phyloP scores from a whole-genome alignment of 345 rosid genomes.

The Anastatica hierochuntica region DNA sequence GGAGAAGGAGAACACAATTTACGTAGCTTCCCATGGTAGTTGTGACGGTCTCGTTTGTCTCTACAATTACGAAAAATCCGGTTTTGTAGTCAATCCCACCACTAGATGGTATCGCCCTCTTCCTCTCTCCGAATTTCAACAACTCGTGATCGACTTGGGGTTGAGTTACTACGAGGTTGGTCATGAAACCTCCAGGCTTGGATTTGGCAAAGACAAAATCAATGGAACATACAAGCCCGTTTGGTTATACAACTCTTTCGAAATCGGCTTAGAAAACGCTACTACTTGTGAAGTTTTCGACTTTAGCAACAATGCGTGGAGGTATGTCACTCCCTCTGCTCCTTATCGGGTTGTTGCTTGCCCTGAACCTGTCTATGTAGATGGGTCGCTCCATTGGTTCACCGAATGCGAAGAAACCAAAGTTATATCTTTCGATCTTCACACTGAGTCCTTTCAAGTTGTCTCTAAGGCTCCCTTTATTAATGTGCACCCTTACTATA shows the following conservation, averaged over 20 bases:
- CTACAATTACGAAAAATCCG: background rate
- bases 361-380: background rate
- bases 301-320: background rate
- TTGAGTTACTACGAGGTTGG: background rate
- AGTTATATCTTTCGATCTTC: background rate
- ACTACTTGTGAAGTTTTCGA: background rate
- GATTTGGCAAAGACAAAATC: conserved; percentile 2
- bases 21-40: background rate
- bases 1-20: background rate
- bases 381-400: background rate
- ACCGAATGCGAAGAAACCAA: background rate
- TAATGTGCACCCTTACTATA: background rate
- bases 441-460: background rate
- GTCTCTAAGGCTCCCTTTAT: background rate
- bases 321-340: background rate
- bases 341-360: background rate
- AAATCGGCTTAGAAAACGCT: background rate
- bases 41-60: background rate
- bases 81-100: background rate
- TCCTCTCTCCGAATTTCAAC: background rate
- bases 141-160: background rate
- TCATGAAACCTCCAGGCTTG: background rate
- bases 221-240: background rate
- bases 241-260: background rate
- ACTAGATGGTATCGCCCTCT: background rate